A percentile compares a stretch with the other conserved stretches of the same genome.
Evolutionary conservation across 768 basidiomycete genomes (phyloP).

Genomic region (Serendipita sp.): DNA sequence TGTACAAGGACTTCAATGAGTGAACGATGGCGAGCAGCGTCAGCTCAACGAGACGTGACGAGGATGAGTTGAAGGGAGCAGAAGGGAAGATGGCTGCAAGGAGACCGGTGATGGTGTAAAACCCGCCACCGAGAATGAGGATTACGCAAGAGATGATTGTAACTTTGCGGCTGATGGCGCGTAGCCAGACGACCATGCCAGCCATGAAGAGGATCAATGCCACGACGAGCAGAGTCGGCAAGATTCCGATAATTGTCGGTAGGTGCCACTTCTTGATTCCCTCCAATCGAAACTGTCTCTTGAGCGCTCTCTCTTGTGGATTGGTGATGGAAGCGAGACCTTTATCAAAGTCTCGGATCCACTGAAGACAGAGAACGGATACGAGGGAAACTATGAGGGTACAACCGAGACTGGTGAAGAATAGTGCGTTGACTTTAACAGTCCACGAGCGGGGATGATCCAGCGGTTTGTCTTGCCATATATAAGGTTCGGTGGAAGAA

Average conservation of each 20-base stretch:
- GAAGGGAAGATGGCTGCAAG: not conserved
- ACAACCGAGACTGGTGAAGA: not conserved
- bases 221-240: slow-evolving; percentile 9
- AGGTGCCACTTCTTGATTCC: not conserved
- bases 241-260: not conserved
- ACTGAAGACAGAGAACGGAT: not conserved
- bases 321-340: not conserved
- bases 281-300: not conserved
- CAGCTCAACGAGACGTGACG: not conserved
- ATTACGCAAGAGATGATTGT: slow-evolving; percentile 7
- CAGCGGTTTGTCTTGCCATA: not conserved
- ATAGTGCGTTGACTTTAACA: not conserved
- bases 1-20: no score
- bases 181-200: slow-evolving; percentile 11
- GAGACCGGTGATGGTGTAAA: not conserved
- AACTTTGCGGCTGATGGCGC: slow-evolving; percentile 8
- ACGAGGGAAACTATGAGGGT: not conserved
- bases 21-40: no score
- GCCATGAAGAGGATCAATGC: slow-evolving; percentile 12
- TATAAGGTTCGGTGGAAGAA: not conserved
- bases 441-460: not conserved
- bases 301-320: not conserved
- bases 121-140: not conserved
- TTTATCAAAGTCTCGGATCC: not conserved
- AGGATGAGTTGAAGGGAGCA: not conserved